phyloP scores from a whole-genome alignment of 2,329 filamentous ascomycete genomes.

The Falciphora oryzae region DNA sequence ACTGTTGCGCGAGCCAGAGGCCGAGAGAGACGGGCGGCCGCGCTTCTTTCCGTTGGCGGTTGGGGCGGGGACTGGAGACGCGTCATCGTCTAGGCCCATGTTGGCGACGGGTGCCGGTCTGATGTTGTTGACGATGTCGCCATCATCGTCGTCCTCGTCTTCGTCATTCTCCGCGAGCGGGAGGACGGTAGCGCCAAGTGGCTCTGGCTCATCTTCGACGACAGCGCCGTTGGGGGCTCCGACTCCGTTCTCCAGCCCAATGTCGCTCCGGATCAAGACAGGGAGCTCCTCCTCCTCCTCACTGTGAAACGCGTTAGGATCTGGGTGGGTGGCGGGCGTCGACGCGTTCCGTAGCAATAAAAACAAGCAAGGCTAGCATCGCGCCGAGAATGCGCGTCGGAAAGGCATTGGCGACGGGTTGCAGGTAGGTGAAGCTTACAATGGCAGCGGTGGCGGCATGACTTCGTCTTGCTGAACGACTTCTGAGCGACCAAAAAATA shows the following conservation, averaged over 20 bases:
- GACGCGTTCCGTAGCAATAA: not conserved
- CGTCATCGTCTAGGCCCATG: not conserved
- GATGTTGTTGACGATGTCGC: not conserved
- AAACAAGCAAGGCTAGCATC: not conserved
- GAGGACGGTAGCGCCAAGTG: conserved; percentile 2
- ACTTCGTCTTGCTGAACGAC: not conserved
- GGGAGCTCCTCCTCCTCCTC: not conserved
- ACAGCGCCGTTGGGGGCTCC: not conserved
- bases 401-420: not conserved
- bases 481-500: conserved; percentile 8
- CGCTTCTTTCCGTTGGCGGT: conserved; percentile 10
- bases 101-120: not conserved
- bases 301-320: conserved; percentile 6
- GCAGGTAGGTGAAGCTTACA: not conserved
- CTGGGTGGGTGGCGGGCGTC: not conserved
- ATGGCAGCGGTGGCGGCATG: conserved; percentile 10
- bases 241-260: not conserved
- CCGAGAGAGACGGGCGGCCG: conserved; percentile 6
- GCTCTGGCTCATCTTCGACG: conserved; percentile 4
- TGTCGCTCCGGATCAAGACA: not conserved
- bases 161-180: conserved; percentile 6
- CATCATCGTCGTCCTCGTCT: conserved; percentile 2
- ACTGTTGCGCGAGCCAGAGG: conserved; percentile 5
- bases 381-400: not conserved
- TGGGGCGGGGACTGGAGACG: not conserved